phyloP scores from a whole-genome alignment of 2,329 filamentous ascomycete species.

The Colletotrichum coccodes region DNA sequence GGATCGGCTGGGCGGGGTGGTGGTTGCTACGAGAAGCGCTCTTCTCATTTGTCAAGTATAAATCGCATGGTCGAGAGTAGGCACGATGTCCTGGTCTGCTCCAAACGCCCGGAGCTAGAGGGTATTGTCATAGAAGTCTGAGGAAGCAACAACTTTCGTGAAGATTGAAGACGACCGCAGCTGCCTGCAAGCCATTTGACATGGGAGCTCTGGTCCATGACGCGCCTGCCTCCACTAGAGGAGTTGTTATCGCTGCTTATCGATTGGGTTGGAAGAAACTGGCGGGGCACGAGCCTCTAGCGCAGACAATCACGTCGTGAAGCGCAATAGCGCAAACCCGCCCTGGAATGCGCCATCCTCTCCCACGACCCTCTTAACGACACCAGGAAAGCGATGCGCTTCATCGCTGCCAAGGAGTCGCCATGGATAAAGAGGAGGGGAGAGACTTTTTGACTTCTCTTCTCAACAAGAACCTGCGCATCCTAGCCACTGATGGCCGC shows the following conservation, averaged over 20 bases:
- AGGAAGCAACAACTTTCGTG: slow-evolving; percentile 9
- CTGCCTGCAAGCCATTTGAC: slow-evolving; percentile 17
- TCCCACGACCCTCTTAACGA: neutral
- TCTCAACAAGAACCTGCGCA: slow-evolving; percentile 80
- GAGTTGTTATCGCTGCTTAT: slow-evolving; percentile 26
- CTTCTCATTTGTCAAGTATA: slow-evolving; percentile 27
- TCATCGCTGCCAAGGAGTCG: neutral
- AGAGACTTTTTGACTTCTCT: slow-evolving; percentile 70
- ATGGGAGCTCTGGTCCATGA: slow-evolving; percentile 22
- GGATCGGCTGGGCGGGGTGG: neutral
- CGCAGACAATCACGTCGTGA: neutral
- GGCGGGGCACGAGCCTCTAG: neutral
- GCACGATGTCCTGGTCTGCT: neutral
- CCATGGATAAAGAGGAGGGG: slow-evolving; percentile 63
- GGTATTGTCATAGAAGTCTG: neutral
- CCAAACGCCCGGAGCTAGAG: neutral
- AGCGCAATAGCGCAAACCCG: neutral
- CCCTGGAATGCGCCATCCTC: neutral
- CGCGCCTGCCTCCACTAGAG: slow-evolving; percentile 24
- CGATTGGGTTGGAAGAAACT: slow-evolving; percentile 8
- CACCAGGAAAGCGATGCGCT: slow-evolving; percentile 5
- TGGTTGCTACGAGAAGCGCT: slow-evolving; percentile 22
- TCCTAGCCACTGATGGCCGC: slow-evolving; percentile 84
- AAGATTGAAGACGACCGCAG: slow-evolving; percentile 1
- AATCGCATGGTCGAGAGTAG: slow-evolving; percentile 20